A percentile compares a stretch with the other conserved stretches of the same genome.
Conservation (phyloP, 805 yeast species). For the Kodamaea jinghongensis region DNA sequence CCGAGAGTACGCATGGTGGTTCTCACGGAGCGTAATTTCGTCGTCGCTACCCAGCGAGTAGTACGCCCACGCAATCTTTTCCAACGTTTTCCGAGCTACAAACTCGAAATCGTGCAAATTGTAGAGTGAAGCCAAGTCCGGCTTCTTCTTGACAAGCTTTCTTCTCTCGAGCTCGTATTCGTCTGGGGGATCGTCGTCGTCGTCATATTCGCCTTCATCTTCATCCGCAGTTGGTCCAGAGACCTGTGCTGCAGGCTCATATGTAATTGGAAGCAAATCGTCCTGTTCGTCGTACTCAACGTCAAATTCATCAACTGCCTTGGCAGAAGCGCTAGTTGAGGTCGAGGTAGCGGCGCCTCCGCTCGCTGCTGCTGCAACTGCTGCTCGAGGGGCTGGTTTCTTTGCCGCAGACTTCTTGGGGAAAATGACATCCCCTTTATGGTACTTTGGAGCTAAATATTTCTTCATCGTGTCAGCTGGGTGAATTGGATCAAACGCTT, state of each 20-base stretch:
- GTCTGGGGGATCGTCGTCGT: conserved; percentile 36
- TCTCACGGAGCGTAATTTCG: conserved; percentile 85
- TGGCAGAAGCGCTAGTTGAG: conserved; percentile 10
- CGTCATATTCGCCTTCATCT: conserved; percentile 26
- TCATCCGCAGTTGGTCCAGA: conserved; percentile 9
- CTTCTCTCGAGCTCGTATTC: conserved; percentile 26
- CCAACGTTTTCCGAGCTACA: conserved; percentile 75
- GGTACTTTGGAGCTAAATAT: conserved; percentile 48
- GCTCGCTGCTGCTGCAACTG: conserved; percentile 35
- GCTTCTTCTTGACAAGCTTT: conserved; percentile 44
- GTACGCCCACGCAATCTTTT: conserved; percentile 85
- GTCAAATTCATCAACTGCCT: conserved; percentile 34
- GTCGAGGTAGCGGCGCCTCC: conserved; percentile 32
- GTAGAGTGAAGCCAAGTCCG: conserved; percentile 65
- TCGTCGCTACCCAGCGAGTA: conserved; percentile 92
- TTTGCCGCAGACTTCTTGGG: conserved; percentile 5
- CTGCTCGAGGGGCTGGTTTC: not conserved
- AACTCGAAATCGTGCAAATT: conserved; percentile 85
- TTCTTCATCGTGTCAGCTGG: conserved; percentile 82
- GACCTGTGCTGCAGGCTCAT: not conserved
- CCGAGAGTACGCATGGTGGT: conserved; percentile 85
- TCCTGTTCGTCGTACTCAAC: conserved; percentile 45
- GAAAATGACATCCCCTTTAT: conserved; percentile 32
- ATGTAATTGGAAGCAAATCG: conserved; percentile 24
- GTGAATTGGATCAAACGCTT: conserved; percentile 84